Conservation (phyloP, 2,329 filamentous ascomycete species). For the Botrytis tulipae region DNA sequence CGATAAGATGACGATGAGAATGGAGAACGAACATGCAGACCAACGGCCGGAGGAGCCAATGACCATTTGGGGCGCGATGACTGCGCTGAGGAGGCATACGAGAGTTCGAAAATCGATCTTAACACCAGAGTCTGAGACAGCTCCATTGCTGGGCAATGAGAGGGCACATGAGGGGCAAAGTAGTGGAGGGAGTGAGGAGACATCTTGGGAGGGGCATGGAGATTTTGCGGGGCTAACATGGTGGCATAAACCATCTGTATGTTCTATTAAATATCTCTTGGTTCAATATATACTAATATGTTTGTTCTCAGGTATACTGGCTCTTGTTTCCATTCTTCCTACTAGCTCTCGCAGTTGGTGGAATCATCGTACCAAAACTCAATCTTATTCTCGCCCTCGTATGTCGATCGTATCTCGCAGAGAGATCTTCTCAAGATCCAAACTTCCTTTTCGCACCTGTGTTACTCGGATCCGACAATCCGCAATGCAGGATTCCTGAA, state of each 20-base stretch:
- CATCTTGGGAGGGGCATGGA: conserved; percentile 49
- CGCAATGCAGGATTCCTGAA: conserved; percentile 75
- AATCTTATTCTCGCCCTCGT: conserved; percentile 83
- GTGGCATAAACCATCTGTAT: conserved; percentile 62
- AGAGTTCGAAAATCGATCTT: conserved; percentile 20
- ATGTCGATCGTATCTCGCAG: conserved; percentile 77
- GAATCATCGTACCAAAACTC: conserved; percentile 79
- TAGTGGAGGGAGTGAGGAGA: conserved; percentile 21
- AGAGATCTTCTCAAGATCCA: conserved; percentile 59
- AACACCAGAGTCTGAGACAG: conserved; percentile 21
- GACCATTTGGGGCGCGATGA: conserved; percentile 31
- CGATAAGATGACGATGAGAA: conserved; percentile 11
- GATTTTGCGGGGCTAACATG: conserved; percentile 62
- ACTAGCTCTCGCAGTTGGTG: conserved; percentile 83
- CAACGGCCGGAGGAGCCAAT: conserved; percentile 1
- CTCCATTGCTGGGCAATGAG: conserved; percentile 33
- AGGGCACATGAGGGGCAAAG: conserved; percentile 11
- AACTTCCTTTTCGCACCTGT: conserved; percentile 61
- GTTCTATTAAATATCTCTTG: conserved; percentile 32
- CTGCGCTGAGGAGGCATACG: conserved; percentile 31
- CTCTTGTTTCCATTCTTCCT: conserved; percentile 76
- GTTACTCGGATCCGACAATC: conserved; percentile 66
- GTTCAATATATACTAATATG: conserved; percentile 33
- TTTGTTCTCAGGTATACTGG: conserved; percentile 68
- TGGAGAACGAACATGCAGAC: conserved; percentile 6